Evolutionary conservation across 805 yeast species (phyloP), one percentile per base, ranked within the genome.

Genomic region (Saccharomycopsis vini): DNA sequence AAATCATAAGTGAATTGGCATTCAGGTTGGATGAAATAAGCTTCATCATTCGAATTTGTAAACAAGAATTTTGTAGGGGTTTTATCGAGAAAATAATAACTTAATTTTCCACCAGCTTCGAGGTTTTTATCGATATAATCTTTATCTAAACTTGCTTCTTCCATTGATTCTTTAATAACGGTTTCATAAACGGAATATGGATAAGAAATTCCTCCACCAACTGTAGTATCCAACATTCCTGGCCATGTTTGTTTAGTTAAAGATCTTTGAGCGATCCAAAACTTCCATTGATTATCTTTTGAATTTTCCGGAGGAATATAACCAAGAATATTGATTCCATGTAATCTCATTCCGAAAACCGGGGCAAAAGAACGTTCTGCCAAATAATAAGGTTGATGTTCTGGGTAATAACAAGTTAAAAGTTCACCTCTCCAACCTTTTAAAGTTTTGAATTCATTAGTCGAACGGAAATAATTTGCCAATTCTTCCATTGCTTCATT

Each of bases 121-220:
- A 76, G 56, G 39, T 70, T 61, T 3, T 54, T 26, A 41, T 60
- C 57, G 1, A 87, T 79, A 46, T 75, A 72, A 1, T 64, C 69
- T 39, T 67, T 64, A 0, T 56, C 50, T n/a, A 90, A 61, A 0
- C 95, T 95, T 0, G 95, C 97, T 56, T 92, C 98, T 55, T 92
- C 98, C 47, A 67, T 69, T 54, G 95, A 77, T 59, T 92, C 98
- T 57, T 92, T 92, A 16, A 84, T 52, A 3, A 80, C 76, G 0
- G 97, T 90, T 37, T 86, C 95, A 56, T 67, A 63, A 2, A 78
- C 64, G 0, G 88, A 86, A 51, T 75, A 67, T 0, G 95, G 95
- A 58, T 80, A 70, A 0, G 95, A 96, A 3, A 92, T 56, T 0
- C 98, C 98, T 1, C 98, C 98, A 0, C 95, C 98, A 5, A 92